A percentile compares a stretch with the other conserved stretches of the same genome.
phyloP scores from a whole-genome alignment of 306 rosid genomes.

The Comarum palustre region DNA sequence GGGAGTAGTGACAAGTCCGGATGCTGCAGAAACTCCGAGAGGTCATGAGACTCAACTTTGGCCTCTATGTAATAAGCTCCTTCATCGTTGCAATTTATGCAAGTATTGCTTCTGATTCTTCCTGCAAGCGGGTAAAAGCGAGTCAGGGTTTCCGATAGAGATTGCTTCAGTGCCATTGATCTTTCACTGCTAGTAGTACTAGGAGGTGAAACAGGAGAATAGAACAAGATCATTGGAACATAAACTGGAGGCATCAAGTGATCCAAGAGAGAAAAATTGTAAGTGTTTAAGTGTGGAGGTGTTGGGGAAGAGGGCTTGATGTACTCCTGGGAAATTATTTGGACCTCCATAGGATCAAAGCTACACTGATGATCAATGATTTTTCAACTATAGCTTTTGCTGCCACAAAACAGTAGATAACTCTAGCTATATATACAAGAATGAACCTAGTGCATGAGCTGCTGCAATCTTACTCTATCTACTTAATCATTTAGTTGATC shows the following conservation, averaged over 20 bases:
- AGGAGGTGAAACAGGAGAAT: background rate
- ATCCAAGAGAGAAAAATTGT: background rate
- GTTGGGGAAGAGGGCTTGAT: background rate
- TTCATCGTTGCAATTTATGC: background rate
- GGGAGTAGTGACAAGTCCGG: background rate
- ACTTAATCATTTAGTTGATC: background rate
- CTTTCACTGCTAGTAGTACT: background rate
- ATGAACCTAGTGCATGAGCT: background rate
- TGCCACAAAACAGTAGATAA: background rate
- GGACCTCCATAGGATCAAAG: background rate
- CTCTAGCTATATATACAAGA: background rate
- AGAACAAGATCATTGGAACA: background rate
- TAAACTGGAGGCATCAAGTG: constrained; percentile 1
- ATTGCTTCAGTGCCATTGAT: background rate
- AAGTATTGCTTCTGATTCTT: background rate
- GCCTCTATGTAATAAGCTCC: constrained; percentile 9
- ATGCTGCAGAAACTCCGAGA: background rate
- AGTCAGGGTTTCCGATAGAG: constrained; percentile 7
- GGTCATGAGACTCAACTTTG: background rate
- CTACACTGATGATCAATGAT: background rate
- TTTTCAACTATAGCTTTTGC: background rate
- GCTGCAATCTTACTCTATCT: background rate
- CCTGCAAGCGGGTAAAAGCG: background rate
- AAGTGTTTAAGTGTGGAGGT: background rate
- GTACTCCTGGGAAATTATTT: background rate